A percentile compares a stretch with the other conserved stretches of the same genome.
Conservation (phyloP, 2,329 filamentous ascomycete species). For the Plenodomus tracheiphilus region DNA sequence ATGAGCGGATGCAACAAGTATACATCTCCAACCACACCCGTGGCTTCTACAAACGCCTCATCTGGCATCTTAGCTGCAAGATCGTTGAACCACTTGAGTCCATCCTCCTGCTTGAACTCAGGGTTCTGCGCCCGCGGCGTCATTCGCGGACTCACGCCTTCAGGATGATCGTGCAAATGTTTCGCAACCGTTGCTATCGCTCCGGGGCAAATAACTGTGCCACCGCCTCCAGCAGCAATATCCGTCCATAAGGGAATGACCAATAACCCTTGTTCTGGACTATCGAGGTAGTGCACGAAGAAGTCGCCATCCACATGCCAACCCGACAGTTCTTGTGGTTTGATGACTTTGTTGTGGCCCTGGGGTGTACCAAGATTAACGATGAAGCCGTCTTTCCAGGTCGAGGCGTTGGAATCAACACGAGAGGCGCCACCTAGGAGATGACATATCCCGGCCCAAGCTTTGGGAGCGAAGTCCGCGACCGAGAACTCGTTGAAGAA, state of each 20-base stretch:
- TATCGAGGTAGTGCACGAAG: slow-evolving; percentile 73
- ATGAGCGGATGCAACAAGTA: slow-evolving; percentile 64
- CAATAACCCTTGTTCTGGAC: slow-evolving; percentile 68
- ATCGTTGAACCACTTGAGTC: slow-evolving; percentile 52
- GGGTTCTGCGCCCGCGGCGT: slow-evolving; percentile 55
- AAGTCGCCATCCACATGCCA: slow-evolving; percentile 77
- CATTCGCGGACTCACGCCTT: slow-evolving; percentile 69
- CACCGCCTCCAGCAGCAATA: slow-evolving; percentile 63
- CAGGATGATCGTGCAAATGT: slow-evolving; percentile 62
- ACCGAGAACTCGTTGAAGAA: slow-evolving; percentile 59
- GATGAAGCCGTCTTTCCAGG: slow-evolving; percentile 70
- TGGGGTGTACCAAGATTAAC: slow-evolving; percentile 66
- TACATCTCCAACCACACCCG: slow-evolving; percentile 59
- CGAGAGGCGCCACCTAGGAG: slow-evolving; percentile 63
- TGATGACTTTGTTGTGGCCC: slow-evolving; percentile 54
- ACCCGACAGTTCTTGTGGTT: slow-evolving; percentile 57
- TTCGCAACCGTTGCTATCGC: slow-evolving; percentile 62
- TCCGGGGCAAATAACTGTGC: slow-evolving; percentile 65
- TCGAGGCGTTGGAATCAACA: slow-evolving; percentile 42
- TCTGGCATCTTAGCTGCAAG: slow-evolving; percentile 41
- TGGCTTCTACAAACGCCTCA: slow-evolving; percentile 58
- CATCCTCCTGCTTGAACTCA: slow-evolving; percentile 49
- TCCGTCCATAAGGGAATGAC: slow-evolving; percentile 71
- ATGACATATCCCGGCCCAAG: slow-evolving; percentile 68
- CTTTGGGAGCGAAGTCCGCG: slow-evolving; percentile 63